Base-by-base conservation (phyloP, 768 basidiomycete species). In the Boletus insuetus region DNA sequence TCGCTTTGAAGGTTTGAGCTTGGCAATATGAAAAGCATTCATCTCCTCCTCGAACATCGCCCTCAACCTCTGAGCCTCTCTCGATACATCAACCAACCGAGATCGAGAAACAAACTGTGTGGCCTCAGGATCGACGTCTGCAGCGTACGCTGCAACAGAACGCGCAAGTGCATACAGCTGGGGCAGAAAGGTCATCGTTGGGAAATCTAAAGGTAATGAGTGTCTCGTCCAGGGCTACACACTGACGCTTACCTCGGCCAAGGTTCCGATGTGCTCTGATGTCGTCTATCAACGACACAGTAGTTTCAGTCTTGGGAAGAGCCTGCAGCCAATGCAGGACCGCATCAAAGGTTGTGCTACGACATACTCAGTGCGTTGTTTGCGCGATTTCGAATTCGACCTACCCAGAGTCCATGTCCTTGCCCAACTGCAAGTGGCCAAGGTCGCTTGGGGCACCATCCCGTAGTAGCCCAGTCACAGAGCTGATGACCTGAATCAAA, bases 1-100 rank as follows among this genome's bases (percentile, higher is more conserved):
- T 35, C 83, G 77, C 63, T 79, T 81, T 7, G 74, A 74, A 24
- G 79, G 73, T 56, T 82, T 75, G 26, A 72, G 61, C 58, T 70
- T 79, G 46, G 73, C 64, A 29, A 77, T 75, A 58, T 76, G 69
- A 24, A 64, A 63, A 29, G 74, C 72, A 24, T 65, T 70, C 52
- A 84, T 65, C 50, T 68, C 73, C 42, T 71, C 68, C 39, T 76
- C 75, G 16, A 74, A 68, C 6, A 67, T 59, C 49, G 68, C 60
- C 26, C 74, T 65, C 12, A 66, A 58, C 20, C 54, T 60, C 44
- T 75, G 65, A 31, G 79, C 68, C 16, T 68, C 58, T 37, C 74
- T 70, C 12, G 74, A 60, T 31, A 69, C 62, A 1, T 72, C 61
- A 24, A 68, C 61, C 39, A 69, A 19, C 31, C 47, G 49, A 20